phyloP scores from a whole-genome alignment of 768 basidiomycete species.

The Lentinula sp. region DNA sequence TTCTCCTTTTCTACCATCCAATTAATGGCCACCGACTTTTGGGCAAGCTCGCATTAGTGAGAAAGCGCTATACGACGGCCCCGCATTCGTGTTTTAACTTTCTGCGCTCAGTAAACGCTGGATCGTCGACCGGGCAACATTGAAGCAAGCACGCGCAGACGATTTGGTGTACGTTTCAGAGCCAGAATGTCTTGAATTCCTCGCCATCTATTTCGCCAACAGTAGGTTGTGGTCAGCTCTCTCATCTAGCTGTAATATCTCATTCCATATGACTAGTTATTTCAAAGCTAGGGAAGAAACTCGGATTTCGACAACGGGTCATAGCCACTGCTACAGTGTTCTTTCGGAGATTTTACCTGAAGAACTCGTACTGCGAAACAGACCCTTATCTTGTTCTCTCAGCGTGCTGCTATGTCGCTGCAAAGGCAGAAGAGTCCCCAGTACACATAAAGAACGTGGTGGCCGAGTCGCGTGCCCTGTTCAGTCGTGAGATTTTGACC shows the following conservation, averaged over 20 bases:
- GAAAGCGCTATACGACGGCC: slow-evolving; percentile 13
- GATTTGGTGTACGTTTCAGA: slow-evolving; percentile 79
- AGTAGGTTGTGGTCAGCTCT: slow-evolving; percentile 32
- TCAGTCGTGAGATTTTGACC: slow-evolving; percentile 48
- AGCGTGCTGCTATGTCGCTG: slow-evolving; percentile 92
- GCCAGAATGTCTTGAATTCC: slow-evolving; percentile 70
- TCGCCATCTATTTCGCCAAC: slow-evolving; percentile 87
- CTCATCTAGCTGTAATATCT: neutral
- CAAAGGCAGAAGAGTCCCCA: slow-evolving; percentile 95
- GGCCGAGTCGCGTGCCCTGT: slow-evolving; percentile 72
- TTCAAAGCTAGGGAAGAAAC: slow-evolving; percentile 79
- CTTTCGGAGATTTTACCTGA: slow-evolving; percentile 95
- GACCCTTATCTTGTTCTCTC: slow-evolving; percentile 91
- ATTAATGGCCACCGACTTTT: slow-evolving; percentile 84
- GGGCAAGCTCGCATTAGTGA: slow-evolving; percentile 88
- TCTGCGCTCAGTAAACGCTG: slow-evolving; percentile 69
- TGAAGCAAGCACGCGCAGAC: slow-evolving; percentile 67
- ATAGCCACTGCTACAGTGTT: slow-evolving; percentile 94
- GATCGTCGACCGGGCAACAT: slow-evolving; percentile 77
- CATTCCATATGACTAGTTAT: slow-evolving; percentile 47
- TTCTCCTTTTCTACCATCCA: neutral
- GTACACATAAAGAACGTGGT: slow-evolving; percentile 92
- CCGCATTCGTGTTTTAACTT: neutral
- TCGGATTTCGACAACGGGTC: slow-evolving; percentile 80
- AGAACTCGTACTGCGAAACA: slow-evolving; percentile 93